Evolutionary conservation across 441 rosid genomes (phyloP).

Genomic region (Hura crepitans): DNA sequence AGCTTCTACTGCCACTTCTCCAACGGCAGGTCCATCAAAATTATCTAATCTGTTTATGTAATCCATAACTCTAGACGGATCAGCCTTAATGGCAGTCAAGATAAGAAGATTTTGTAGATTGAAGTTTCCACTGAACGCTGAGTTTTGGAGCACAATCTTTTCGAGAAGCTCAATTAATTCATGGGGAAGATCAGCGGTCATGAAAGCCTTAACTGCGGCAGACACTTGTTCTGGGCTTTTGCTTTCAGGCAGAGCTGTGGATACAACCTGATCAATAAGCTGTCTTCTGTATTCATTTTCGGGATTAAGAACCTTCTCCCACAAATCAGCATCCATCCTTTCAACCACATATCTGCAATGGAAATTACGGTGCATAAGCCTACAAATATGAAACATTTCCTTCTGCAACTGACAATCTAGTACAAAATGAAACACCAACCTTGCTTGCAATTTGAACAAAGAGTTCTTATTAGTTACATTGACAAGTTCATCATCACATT

Average conservation of each 20-base stretch:
- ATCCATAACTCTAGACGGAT: conserved; percentile 98
- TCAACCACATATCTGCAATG: conserved; percentile 89
- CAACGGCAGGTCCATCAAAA: conserved; percentile 99
- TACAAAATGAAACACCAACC: conserved; percentile 45
- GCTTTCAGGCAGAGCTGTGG: conserved; percentile 99
- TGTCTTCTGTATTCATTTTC: conserved; percentile 95
- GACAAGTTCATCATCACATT: conserved; percentile 95
- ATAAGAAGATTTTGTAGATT: conserved; percentile 95
- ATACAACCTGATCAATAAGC: conserved; percentile 97
- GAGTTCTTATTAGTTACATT: conserved; percentile 97
- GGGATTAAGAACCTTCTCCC: conserved; percentile 96
- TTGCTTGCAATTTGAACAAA: conserved; percentile 94
- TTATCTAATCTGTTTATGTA: conserved; percentile 93
- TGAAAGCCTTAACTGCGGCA: conserved; percentile 99
- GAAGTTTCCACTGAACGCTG: conserved; percentile 99
- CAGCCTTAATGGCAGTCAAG: conserved; percentile 97
- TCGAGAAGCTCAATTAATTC: conserved; percentile 99
- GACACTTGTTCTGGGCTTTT: conserved; percentile 99
- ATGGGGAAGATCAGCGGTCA: conserved; percentile 99
- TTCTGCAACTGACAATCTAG: conserved; percentile 1
- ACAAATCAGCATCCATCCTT: conserved; percentile 96
- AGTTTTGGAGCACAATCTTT: conserved; percentile 97
- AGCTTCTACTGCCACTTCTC: conserved; percentile 96
- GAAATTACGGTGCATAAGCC: conserved; percentile 21
- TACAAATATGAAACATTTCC: conserved; percentile 11